Evolutionary conservation across 441 rosid species (phyloP).

Genomic region (Daphne laureola): DNA sequence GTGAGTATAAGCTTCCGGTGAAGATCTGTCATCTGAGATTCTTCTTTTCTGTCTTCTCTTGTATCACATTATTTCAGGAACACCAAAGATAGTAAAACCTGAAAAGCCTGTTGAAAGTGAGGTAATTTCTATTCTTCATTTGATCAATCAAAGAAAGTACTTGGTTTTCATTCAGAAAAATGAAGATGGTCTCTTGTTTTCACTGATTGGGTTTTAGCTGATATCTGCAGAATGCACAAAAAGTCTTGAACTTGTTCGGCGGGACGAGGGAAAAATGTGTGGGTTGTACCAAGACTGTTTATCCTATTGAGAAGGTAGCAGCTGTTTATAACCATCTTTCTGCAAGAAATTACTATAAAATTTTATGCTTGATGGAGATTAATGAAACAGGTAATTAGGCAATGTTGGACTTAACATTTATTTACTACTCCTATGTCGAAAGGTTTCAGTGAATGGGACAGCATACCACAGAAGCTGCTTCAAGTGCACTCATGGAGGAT

Average conservation of each 20-base stretch:
- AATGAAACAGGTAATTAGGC: too few relatives aligned
- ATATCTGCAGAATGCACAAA: constrained; percentile 33
- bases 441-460: constrained; percentile 53
- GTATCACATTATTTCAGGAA: constrained; percentile 26
- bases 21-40: neutral
- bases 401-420: too few relatives aligned
- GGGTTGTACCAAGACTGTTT: constrained; percentile 38
- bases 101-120: constrained; percentile 28
- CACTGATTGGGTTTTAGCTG: constrained; percentile 2
- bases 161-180: too few relatives aligned
- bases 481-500: constrained; percentile 55
- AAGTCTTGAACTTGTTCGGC: constrained; percentile 36
- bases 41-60: neutral
- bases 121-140: constrained; percentile 21
- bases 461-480: constrained; percentile 50
- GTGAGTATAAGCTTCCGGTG: neutral
- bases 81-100: constrained; percentile 45
- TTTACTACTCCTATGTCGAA: neutral
- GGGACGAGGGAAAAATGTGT: constrained; percentile 55
- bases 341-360: too few relatives aligned
- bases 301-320: constrained; percentile 52
- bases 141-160: too few relatives aligned
- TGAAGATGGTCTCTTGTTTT: neutral
- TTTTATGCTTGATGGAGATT: too few relatives aligned
- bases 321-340: neutral